Evolutionary conservation across 257 asterid species (phyloP).

Genomic region (Solanum corneliomulleri): DNA sequence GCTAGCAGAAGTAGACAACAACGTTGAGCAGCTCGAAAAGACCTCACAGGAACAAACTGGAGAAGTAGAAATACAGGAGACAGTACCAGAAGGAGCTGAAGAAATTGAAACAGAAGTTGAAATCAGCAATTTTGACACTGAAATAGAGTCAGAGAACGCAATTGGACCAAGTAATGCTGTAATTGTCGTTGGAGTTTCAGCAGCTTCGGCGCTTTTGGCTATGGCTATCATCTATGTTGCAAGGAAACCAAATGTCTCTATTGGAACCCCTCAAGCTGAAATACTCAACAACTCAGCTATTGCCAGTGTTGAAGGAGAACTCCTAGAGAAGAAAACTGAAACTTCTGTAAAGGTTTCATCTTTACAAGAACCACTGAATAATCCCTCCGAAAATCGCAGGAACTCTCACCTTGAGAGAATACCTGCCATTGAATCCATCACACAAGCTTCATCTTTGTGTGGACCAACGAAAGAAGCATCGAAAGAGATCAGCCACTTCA

Average conservation of each 20-base stretch:
- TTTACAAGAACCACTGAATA: neutral
- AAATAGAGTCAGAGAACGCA: neutral
- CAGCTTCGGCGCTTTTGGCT: constrained; percentile 1
- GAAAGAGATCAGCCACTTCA: neutral
- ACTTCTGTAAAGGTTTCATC: constrained; percentile 2
- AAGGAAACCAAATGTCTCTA: constrained; percentile 11
- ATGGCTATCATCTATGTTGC: constrained; percentile 13
- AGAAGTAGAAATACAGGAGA: neutral
- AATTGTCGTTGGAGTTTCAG: constrained; percentile 10
- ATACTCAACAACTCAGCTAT: neutral
- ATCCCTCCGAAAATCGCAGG: neutral
- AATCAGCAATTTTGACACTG: neutral
- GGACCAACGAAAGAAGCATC: constrained; percentile 13
- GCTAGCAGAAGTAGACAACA: constrained; percentile 2
- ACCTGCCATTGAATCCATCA: constrained; percentile 1
- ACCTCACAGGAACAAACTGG: neutral
- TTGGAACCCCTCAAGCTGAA: constrained; percentile 3
- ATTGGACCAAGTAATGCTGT: neutral
- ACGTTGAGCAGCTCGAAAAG: neutral
- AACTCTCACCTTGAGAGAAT: constrained; percentile 3
- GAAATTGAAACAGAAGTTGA: neutral
- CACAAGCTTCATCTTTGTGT: constrained; percentile 10
- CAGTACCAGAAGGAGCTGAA: neutral
- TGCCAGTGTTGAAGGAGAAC: neutral
- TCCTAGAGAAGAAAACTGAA: constrained; percentile 4